A percentile compares a stretch with the other conserved stretches of the same genome.
phyloP scores from a whole-genome alignment of 2,329 filamentous ascomycete species.

The Pyricularia pennisetigena region DNA sequence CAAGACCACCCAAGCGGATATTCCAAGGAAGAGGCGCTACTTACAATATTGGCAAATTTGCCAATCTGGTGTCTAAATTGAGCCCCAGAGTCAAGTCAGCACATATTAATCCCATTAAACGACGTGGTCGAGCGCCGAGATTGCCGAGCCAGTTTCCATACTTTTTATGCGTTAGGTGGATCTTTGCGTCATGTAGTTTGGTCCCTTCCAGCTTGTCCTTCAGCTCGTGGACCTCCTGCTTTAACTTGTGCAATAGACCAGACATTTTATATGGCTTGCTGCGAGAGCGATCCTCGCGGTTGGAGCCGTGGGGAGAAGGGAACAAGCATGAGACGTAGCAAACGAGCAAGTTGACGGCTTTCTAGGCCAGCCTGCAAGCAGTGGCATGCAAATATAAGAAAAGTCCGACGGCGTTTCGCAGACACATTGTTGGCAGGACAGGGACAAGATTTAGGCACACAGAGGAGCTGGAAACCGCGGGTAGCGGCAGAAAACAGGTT shows the following conservation, averaged over 20 bases:
- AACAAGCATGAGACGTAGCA: background rate
- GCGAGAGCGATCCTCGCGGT: background rate
- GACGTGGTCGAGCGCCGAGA: background rate
- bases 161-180: conserved; percentile 50
- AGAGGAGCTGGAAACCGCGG: background rate
- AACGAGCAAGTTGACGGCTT: background rate
- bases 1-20: background rate
- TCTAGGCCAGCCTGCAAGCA: background rate
- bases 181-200: conserved; percentile 46
- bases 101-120: background rate
- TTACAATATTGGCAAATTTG: conserved; percentile 52
- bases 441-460: background rate
- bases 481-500: background rate
- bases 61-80: conserved; percentile 43
- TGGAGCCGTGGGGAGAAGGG: background rate
- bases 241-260: conserved; percentile 35
- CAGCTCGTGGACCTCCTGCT: conserved; percentile 33
- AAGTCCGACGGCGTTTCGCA: background rate
- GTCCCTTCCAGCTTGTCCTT: conserved; percentile 44
- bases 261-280: conserved; percentile 5
- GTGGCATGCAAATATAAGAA: background rate
- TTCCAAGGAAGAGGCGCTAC: conserved; percentile 10
- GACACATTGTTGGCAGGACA: background rate
- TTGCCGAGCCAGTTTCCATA: conserved; percentile 17
- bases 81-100: background rate